Percentiles rank a stretch among this genome's conserved stretches.
phyloP scores from a whole-genome alignment of 2,329 filamentous ascomycete species.

The Cytospora piceae region DNA sequence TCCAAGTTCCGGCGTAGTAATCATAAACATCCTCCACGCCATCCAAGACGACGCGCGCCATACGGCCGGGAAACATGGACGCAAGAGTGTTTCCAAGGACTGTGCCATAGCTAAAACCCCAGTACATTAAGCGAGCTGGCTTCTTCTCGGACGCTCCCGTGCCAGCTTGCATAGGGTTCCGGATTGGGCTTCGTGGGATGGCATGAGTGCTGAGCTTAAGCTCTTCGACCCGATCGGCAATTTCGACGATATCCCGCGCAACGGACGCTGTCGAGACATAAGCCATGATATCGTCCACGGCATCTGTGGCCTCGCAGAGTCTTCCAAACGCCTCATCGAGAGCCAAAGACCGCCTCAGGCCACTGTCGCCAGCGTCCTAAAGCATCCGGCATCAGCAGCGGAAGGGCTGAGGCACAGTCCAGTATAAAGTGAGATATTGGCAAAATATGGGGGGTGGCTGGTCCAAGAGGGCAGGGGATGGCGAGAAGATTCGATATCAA shows the following conservation, averaged over 20 bases:
- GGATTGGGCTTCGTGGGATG: not conserved
- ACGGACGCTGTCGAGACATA: slow-evolving; percentile 45
- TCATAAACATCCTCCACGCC: slow-evolving; percentile 44
- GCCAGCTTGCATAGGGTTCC: slow-evolving; percentile 9
- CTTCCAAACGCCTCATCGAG: slow-evolving; percentile 36
- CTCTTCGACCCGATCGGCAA: slow-evolving; percentile 47
- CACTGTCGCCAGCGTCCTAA: slow-evolving; percentile 25
- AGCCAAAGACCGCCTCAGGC: slow-evolving; percentile 37
- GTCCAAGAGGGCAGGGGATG: too few species aligned
- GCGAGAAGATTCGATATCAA: not conserved
- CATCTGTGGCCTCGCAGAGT: slow-evolving; percentile 37
- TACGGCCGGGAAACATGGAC: slow-evolving; percentile 45
- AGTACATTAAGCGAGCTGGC: slow-evolving; percentile 46
- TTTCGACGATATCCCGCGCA: slow-evolving; percentile 49
- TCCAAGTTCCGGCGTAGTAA: slow-evolving; percentile 40
- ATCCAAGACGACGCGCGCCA: slow-evolving; percentile 49
- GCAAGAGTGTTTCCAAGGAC: slow-evolving; percentile 50
- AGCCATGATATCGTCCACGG: slow-evolving; percentile 37
- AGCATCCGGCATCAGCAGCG: not conserved
- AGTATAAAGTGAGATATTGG: not conserved
- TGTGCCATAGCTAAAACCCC: slow-evolving; percentile 56
- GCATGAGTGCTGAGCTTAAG: slow-evolving; percentile 29
- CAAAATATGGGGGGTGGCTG: too few species aligned
- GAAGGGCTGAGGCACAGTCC: not conserved
- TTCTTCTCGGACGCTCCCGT: slow-evolving; percentile 6